Percentiles rank a stretch among this genome's conserved stretches.
Evolutionary conservation across 495 filamentous ascomycete species (phyloP).

Genomic region (Penicillium goetzii): DNA sequence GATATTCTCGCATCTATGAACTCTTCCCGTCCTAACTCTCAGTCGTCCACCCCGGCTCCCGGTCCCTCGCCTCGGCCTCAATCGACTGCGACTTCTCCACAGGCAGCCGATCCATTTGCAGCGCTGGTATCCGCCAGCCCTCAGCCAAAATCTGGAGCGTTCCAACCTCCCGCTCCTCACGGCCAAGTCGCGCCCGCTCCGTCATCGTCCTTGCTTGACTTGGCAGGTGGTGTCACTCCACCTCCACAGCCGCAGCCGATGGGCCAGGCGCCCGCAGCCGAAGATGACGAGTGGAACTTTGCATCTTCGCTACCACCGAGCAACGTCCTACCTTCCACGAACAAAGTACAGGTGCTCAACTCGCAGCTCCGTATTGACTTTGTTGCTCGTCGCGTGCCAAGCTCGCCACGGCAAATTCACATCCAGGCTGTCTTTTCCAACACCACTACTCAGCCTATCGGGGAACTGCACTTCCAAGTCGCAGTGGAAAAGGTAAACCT

Average conservation of each 20-base stretch:
- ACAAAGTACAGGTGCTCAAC: constrained; percentile 64
- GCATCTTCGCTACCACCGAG: constrained; percentile 79
- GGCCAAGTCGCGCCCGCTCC: constrained; percentile 26
- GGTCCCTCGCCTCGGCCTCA: constrained; percentile 37
- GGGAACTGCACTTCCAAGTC: constrained; percentile 85
- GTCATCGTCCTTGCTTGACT: constrained; percentile 51
- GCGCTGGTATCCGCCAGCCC: constrained; percentile 63
- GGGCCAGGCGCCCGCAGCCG: constrained; percentile 33
- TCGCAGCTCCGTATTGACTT: constrained; percentile 59
- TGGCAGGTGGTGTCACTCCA: constrained; percentile 32
- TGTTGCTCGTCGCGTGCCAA: constrained; percentile 44
- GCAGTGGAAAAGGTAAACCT: constrained; percentile 94
- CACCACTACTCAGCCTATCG: constrained; percentile 66
- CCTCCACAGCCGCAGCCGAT: constrained; percentile 26
- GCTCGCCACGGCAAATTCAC: constrained; percentile 51
- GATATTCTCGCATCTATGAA: constrained; percentile 62
- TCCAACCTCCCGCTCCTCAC: constrained; percentile 30
- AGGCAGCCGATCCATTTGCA: constrained; percentile 67
- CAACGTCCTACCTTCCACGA: constrained; percentile 53
- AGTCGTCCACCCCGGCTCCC: constrained; percentile 53
- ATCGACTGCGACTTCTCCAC: constrained; percentile 45
- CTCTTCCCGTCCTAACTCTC: constrained; percentile 49
- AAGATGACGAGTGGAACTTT: constrained; percentile 90
- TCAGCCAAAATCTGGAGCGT: constrained; percentile 41
- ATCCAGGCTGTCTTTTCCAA: constrained; percentile 77